Evolutionary conservation across 2,329 filamentous ascomycete species (phyloP).

Genomic region (Stachybotrys echinatus): DNA sequence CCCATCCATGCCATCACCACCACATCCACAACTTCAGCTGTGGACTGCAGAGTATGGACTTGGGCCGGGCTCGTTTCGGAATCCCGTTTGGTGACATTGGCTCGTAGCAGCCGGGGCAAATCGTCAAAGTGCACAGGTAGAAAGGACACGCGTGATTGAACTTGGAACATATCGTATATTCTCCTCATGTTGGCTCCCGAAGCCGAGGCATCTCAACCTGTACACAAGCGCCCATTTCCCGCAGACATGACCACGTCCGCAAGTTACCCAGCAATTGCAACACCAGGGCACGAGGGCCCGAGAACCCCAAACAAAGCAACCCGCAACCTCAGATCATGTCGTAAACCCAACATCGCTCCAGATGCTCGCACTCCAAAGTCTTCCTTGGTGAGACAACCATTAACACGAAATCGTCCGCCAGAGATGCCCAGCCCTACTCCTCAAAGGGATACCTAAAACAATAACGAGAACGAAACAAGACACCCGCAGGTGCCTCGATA

Average conservation of each 20-base stretch:
- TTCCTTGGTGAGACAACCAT: slow-evolving; percentile 20
- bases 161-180: slow-evolving; percentile 31
- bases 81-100: too few species aligned
- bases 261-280: slow-evolving; percentile 24
- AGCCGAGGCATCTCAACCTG: slow-evolving; percentile 23
- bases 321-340: slow-evolving; percentile 26
- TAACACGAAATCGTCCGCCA: slow-evolving; percentile 11
- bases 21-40: too few species aligned
- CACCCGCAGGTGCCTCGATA: slow-evolving; percentile 18
- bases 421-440: background rate
- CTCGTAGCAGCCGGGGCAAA: background rate
- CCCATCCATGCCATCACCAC: too few species aligned
- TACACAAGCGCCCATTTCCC: slow-evolving; percentile 25
- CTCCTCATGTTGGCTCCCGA: slow-evolving; percentile 23
- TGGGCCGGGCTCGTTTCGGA: too few species aligned
- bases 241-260: slow-evolving; percentile 23
- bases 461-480: slow-evolving; percentile 10
- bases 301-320: slow-evolving; percentile 24
- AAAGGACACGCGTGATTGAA: background rate
- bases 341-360: slow-evolving; percentile 22
- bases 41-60: too few species aligned
- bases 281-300: slow-evolving; percentile 28
- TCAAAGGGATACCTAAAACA: background rate
- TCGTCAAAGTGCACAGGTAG: too few species aligned
- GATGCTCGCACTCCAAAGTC: slow-evolving; percentile 18